These are phyloP conservation scores for Harringtonia aguacate DNA, from an alignment of 2,329 filamentous ascomycete species.

Conservation along the genomic window DNA sequence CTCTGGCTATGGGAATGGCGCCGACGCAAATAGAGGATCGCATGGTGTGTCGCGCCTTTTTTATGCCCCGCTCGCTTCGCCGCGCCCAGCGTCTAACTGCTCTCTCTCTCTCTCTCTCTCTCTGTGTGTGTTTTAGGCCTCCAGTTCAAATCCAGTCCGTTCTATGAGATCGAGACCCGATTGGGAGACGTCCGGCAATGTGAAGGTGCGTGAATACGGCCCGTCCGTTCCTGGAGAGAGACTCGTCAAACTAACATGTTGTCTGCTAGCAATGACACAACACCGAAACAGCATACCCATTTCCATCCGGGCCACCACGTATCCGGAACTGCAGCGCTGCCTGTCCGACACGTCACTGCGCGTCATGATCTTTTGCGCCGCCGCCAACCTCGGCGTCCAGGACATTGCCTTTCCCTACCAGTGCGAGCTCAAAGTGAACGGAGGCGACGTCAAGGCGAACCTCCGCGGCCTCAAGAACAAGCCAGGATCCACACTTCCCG, in stretches of 20 bases:
- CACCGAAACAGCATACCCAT: slow-evolving; percentile 38
- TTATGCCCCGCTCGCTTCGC: neutral
- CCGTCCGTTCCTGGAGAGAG: neutral
- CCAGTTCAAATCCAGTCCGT: slow-evolving; percentile 64
- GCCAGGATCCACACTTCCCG: slow-evolving; percentile 85
- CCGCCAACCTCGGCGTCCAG: slow-evolving; percentile 50
- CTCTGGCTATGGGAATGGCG: neutral
- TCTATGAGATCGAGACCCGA: slow-evolving; percentile 60
- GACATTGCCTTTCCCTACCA: slow-evolving; percentile 88
- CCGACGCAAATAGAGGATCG: neutral
- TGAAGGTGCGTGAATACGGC: slow-evolving; percentile 58
- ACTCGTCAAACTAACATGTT: slow-evolving; percentile 10
- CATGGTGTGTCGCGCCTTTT: no score
- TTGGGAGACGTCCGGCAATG: slow-evolving; percentile 57
- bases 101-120: neutral
- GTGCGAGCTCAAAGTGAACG: slow-evolving; percentile 84
- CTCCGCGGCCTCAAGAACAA: slow-evolving; percentile 92
- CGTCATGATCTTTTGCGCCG: slow-evolving; percentile 76
- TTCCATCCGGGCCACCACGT: slow-evolving; percentile 36
- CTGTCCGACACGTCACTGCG: slow-evolving; percentile 50
- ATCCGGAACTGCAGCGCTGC: slow-evolving; percentile 43
- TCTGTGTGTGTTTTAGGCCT: slow-evolving; percentile 16
- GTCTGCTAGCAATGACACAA: slow-evolving; percentile 48
- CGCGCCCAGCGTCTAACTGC: neutral
- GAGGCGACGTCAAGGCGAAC: slow-evolving; percentile 83